Evolutionary conservation across 2,329 filamentous ascomycete species (phyloP).

Genomic region (Cylindrodendrum hubeiense): DNA sequence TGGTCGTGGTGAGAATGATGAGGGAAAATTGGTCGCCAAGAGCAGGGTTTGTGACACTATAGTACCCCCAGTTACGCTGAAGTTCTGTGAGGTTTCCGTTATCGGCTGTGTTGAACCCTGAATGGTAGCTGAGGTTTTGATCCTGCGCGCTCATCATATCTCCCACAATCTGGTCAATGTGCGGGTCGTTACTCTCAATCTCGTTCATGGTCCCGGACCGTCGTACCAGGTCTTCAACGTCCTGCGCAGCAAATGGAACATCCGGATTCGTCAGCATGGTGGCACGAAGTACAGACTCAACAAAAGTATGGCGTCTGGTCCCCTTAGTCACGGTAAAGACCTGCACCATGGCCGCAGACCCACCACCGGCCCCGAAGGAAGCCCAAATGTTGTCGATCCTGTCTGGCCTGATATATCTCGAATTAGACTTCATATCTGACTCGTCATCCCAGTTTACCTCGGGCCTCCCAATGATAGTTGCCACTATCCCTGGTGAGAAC

Average conservation of each 20-base stretch:
- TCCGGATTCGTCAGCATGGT: constrained; percentile 27
- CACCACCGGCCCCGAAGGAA: constrained; percentile 26
- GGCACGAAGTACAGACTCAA: constrained; percentile 7
- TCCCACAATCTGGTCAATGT: constrained; percentile 9
- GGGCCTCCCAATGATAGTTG: constrained; percentile 2
- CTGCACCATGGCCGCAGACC: constrained; percentile 30
- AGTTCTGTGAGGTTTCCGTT: constrained; percentile 15
- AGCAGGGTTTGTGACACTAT: neutral
- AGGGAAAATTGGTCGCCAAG: constrained; percentile 1
- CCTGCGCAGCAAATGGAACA: neutral
- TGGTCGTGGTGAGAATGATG: constrained; percentile 21
- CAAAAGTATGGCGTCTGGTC: constrained; percentile 23
- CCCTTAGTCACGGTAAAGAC: constrained; percentile 33
- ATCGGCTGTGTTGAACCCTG: constrained; percentile 5
- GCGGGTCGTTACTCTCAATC: constrained; percentile 4
- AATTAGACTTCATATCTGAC: constrained; percentile 2
- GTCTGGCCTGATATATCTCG: constrained; percentile 28
- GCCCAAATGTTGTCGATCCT: constrained; percentile 33
- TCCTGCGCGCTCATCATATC: constrained; percentile 29
- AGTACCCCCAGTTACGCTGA: constrained; percentile 22
- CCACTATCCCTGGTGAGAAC: neutral
- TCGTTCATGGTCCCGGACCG: constrained; percentile 26
- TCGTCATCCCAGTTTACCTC: constrained; percentile 33
- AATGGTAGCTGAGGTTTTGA: constrained; percentile 13
- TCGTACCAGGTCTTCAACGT: constrained; percentile 21